Evolutionary conservation across 116 monocot genomes (phyloP).

Genomic region (Cymodocea nodosa): DNA sequence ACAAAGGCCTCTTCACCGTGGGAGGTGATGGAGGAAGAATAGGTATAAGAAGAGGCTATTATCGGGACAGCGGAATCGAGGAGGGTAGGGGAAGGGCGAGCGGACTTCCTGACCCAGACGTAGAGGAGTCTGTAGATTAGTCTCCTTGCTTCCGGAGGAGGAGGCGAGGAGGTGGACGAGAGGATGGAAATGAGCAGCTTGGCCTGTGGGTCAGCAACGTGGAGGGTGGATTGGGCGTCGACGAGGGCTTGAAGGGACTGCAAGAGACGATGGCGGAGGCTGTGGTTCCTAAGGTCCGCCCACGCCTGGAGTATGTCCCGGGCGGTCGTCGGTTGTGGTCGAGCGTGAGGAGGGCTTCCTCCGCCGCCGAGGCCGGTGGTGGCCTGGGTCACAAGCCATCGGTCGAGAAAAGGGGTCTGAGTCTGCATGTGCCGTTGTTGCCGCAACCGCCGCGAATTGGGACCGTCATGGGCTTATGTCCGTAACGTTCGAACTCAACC

Average conservation of each 20-base stretch:
- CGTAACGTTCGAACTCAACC: too few species aligned
- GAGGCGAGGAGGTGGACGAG: conserved; percentile 10
- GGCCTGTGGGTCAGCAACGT: conserved; percentile 53
- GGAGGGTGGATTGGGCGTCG: conserved; percentile 36
- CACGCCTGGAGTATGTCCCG: conserved; percentile 50
- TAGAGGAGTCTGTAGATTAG: conserved; percentile 40
- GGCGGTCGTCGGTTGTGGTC: conserved; percentile 11
- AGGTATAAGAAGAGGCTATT: conserved; percentile 7
- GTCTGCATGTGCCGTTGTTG: conserved; percentile 1
- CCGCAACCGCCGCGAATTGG: too few species aligned
- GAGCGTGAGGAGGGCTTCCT: not conserved
- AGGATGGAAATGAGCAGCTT: conserved; percentile 58
- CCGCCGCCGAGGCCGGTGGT: conserved; percentile 7
- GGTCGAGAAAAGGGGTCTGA: conserved; percentile 35
- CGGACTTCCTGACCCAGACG: conserved; percentile 38
- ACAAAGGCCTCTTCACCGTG: conserved; percentile 22
- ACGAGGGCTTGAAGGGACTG: conserved; percentile 41
- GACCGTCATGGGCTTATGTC: too few species aligned
- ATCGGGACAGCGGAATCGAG: conserved; percentile 21
- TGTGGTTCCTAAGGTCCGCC: conserved; percentile 34
- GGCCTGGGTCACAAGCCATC: conserved; percentile 18
- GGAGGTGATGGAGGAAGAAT: conserved; percentile 10
- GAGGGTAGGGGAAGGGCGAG: conserved; percentile 28
- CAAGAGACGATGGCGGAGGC: conserved; percentile 16
- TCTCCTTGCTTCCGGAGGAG: conserved; percentile 14